Percentiles rank a stretch among this genome's conserved stretches.
Evolutionary conservation across 371 early-diverging fungal genomes (phyloP).

Genomic region (Apophysomyces ossiformis): DNA sequence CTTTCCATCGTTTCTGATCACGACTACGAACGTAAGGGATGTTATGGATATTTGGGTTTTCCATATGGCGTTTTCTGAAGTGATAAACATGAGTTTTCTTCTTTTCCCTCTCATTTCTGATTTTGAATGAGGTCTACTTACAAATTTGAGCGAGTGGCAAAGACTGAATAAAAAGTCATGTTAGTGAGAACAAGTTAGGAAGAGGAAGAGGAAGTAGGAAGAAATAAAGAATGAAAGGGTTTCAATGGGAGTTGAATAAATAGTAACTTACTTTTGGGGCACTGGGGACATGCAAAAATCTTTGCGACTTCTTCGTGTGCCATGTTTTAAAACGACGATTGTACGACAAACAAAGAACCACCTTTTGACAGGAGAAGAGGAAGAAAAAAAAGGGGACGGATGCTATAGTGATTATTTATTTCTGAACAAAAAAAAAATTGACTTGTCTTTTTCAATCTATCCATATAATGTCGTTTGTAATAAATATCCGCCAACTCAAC

Average conservation of each 20-base stretch:
- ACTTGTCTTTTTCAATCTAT: constrained; percentile 35
- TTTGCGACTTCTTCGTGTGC: constrained; percentile 30
- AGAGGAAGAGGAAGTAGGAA: constrained; percentile 13
- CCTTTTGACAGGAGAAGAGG: constrained; percentile 14
- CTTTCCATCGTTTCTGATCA: constrained; percentile 63
- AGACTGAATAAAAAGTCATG: constrained; percentile 30
- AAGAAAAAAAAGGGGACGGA: constrained; percentile 19
- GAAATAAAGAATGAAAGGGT: constrained; percentile 12
- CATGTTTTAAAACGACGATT: constrained; percentile 22
- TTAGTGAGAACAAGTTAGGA: constrained; percentile 3
- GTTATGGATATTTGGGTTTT: constrained; percentile 30
- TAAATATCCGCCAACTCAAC: constrained; percentile 14
- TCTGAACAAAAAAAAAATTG: constrained; percentile 26
- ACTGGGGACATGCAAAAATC: constrained; percentile 51
- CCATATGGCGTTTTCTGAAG: constrained; percentile 34
- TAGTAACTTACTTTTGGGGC: constrained; percentile 45
- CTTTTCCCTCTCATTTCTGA: too few relatives aligned
- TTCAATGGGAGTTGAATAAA: neutral
- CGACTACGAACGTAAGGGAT: constrained; percentile 59
- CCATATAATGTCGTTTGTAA: constrained; percentile 28
- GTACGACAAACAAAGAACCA: constrained; percentile 18
- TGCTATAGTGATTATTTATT: constrained; percentile 11
- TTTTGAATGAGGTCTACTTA: constrained; percentile 23
- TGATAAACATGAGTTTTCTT: neutral
- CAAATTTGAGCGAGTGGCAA: constrained; percentile 56